Base-by-base conservation (phyloP, 345 rosid genomes). In the Dovyalis caffra region DNA sequence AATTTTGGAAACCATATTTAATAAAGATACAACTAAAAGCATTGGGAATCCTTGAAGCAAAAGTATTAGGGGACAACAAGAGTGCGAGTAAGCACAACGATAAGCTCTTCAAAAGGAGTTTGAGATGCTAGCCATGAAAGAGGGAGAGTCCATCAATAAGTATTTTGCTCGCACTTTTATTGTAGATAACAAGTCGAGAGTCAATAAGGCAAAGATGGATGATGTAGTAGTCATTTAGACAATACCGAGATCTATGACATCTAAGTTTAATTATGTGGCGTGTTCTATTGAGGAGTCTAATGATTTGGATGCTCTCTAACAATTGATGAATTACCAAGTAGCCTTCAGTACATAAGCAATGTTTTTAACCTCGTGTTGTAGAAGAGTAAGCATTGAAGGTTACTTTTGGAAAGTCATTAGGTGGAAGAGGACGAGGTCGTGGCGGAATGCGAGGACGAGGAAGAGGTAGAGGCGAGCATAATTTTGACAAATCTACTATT, bases 401-500 rank as follows among this genome's bases (percentile, higher is more conserved):
- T 61, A 25, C 20, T 28, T 29, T 10, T 10, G 2, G 0, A 61
- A 23, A 61, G 10, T 10, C 14, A 12, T 61, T 2, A 25, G 0
- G 21, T 10, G 33, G 18, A 28, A 14, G 9, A 61, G n/a, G 66
- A 15, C 0, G 2, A 25, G 35, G 65, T 9, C 6, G 16, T 9
- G 23, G 32, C 1, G 1, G 10, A 25, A 2, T 26, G 23, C 9
- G 2, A 11, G 29, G 20, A 38, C 0, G 11, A 66, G 21, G 32
- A 4, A 28, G 2, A 61, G 21, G 34, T 9, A 3, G 0, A 4
- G 9, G 0, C 2, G 12, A 0, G 0, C 1, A 0, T 10, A 29
- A 35, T 0, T 61, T 61, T 3, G 3, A 61, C 32, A 29, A 4
- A 29, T 14, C 11, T 4, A 3, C 7, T 10, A 3, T 61, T 5